phyloP scores from a whole-genome alignment of 2,329 filamentous ascomycete genomes.

The Paraphoma sp. region DNA sequence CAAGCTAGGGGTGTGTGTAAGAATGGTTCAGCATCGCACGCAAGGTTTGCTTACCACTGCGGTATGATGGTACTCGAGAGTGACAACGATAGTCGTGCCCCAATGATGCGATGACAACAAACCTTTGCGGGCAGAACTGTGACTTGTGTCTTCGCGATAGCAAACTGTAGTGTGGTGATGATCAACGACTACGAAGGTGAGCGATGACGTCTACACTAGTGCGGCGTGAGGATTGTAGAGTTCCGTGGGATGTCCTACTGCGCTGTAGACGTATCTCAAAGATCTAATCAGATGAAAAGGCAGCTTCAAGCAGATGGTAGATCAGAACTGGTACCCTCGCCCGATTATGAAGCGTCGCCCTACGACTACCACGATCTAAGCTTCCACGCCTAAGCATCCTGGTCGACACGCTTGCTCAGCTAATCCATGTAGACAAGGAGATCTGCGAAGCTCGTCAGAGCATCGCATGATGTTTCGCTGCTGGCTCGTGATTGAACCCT shows the following conservation, averaged over 20 bases:
- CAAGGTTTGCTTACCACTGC: background rate
- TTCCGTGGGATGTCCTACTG: background rate
- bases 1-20: no score
- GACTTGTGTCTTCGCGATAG: background rate
- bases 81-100: no score
- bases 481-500: conserved; percentile 22
- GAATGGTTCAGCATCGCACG: background rate
- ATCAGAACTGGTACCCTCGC: conserved; percentile 4
- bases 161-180: background rate
- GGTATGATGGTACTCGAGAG: background rate
- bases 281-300: background rate
- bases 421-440: conserved; percentile 24
- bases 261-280: background rate
- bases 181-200: background rate
- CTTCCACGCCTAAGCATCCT: conserved; percentile 23
- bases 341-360: conserved; percentile 17
- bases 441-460: conserved; percentile 33
- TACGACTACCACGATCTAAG: conserved; percentile 23
- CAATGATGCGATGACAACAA: no score
- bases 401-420: conserved; percentile 21
- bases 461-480: conserved; percentile 30
- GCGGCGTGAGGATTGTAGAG: background rate
- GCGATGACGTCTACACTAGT: conserved; percentile 32
- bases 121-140: no score
- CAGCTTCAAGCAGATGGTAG: background rate